phyloP scores from a whole-genome alignment of 805 yeast genomes.

The Ogataea minuta region DNA sequence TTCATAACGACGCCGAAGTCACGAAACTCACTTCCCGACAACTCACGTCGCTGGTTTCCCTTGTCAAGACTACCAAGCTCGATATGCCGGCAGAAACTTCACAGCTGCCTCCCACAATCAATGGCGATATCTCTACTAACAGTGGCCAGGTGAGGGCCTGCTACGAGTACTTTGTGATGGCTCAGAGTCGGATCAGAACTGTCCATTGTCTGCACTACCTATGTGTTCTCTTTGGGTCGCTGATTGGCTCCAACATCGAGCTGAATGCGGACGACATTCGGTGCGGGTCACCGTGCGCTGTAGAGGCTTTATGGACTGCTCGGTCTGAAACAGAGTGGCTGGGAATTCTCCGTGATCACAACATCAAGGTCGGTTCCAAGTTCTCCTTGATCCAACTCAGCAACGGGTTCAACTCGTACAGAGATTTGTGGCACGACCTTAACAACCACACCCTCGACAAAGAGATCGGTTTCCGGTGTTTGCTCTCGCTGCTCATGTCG shows the following conservation, averaged over 20 bases:
- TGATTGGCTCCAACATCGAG: conserved; percentile 42
- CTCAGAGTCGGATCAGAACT: conserved; percentile 56
- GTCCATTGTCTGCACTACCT: conserved; percentile 50
- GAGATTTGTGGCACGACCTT: conserved; percentile 54
- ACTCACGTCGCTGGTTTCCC: conserved; percentile 51
- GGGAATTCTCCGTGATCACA: conserved; percentile 34
- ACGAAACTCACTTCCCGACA: conserved; percentile 50
- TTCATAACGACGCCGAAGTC: conserved; percentile 52
- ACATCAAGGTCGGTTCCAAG: conserved; percentile 49
- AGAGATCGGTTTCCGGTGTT: conserved; percentile 46
- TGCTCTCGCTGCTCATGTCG: conserved; percentile 57
- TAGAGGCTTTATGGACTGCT: conserved; percentile 61
- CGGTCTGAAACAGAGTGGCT: conserved; percentile 53
- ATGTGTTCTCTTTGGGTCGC: conserved; percentile 45
- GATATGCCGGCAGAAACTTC: conserved; percentile 49
- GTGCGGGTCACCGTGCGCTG: conserved; percentile 63
- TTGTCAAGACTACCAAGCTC: conserved; percentile 51
- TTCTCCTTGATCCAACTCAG: conserved; percentile 54
- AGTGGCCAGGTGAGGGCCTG: conserved; percentile 34
- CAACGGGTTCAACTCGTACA: conserved; percentile 49
- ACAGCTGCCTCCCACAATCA: conserved; percentile 41
- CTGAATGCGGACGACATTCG: conserved; percentile 44
- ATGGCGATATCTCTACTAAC: conserved; percentile 16
- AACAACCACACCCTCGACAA: conserved; percentile 39
- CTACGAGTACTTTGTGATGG: conserved; percentile 50